These are phyloP conservation scores for Phytophthora tubulina DNA, from an alignment of 352 stramenopile species.

Conservation along the genomic window DNA sequence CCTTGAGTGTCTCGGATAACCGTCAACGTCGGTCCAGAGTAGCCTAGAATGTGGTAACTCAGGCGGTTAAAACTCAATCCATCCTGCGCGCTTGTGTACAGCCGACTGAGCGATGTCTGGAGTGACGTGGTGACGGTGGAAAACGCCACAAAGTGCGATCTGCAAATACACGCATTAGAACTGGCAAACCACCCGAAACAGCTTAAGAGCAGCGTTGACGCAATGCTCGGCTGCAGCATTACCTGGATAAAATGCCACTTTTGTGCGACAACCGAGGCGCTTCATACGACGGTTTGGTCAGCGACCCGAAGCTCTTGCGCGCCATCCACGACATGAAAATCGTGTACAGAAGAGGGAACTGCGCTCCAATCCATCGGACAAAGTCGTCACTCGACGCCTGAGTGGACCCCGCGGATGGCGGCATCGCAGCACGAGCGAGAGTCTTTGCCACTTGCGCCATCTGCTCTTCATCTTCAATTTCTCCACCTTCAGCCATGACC, in stretches of 20 bases:
- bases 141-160: slow-evolving; percentile 72
- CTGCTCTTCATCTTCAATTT: slow-evolving; percentile 43
- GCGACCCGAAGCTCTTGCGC: slow-evolving; percentile 55
- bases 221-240: background rate
- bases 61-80: slow-evolving; percentile 88
- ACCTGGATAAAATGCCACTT: slow-evolving; percentile 81
- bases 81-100: slow-evolving; percentile 87
- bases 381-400: slow-evolving; percentile 64
- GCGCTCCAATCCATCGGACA: slow-evolving; percentile 60
- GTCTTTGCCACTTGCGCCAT: slow-evolving; percentile 49
- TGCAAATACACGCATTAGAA: slow-evolving; percentile 28
- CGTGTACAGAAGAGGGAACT: slow-evolving; percentile 82
- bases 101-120: slow-evolving; percentile 64
- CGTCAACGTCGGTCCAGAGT: slow-evolving; percentile 75
- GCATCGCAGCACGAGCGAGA: slow-evolving; percentile 56
- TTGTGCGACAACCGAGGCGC: slow-evolving; percentile 60
- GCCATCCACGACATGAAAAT: slow-evolving; percentile 83
- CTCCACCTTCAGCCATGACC: slow-evolving; percentile 57
- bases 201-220: background rate
- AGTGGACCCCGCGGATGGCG: slow-evolving; percentile 25
- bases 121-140: slow-evolving; percentile 66
- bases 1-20: slow-evolving; percentile 77
- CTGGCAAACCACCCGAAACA: background rate
- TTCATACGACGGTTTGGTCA: slow-evolving; percentile 64
- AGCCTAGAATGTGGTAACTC: slow-evolving; percentile 84